Percentiles rank a stretch among this genome's conserved stretches.
phyloP scores from a whole-genome alignment of 805 yeast genomes.

The Cyberlindnera maritima region DNA sequence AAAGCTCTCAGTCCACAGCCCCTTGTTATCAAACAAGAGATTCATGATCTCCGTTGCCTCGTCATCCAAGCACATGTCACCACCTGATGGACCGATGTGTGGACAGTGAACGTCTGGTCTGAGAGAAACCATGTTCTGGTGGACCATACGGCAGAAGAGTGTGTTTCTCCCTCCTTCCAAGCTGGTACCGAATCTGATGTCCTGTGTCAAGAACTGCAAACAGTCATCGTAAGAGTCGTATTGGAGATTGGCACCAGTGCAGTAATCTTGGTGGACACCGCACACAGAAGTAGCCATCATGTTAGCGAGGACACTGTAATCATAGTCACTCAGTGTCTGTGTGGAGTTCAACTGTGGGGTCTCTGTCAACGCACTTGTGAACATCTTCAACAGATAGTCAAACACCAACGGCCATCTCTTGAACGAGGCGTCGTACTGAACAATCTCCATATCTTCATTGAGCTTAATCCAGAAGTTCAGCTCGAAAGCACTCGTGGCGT shows the following conservation, averaged over 20 bases:
- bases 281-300: too few relatives aligned
- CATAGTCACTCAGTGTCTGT: too few relatives aligned
- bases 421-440: constrained; percentile 23
- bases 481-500: constrained; percentile 3
- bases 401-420: constrained; percentile 19
- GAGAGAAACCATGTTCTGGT: constrained; percentile 25
- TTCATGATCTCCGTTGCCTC: too few relatives aligned
- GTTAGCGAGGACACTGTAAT: too few relatives aligned
- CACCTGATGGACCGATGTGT: constrained; percentile 1
- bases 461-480: constrained; percentile 17
- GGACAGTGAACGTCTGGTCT: constrained; percentile 28
- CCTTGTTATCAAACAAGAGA: too few relatives aligned
- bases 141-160: constrained; percentile 25
- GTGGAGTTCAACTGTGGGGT: too few relatives aligned
- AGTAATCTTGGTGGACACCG: too few relatives aligned
- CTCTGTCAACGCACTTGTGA: too few relatives aligned
- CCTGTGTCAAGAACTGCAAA: neutral
- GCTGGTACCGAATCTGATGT: constrained; percentile 19
- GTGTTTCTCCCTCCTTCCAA: constrained; percentile 29
- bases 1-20: too few relatives aligned
- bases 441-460: constrained; percentile 11
- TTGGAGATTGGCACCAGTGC: too few relatives aligned
- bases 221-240: too few relatives aligned
- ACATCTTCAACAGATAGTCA: constrained; percentile 9
- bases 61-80: too few relatives aligned